phyloP scores from a whole-genome alignment of 208 protist species.

The Tritrichomonas foetus region DNA sequence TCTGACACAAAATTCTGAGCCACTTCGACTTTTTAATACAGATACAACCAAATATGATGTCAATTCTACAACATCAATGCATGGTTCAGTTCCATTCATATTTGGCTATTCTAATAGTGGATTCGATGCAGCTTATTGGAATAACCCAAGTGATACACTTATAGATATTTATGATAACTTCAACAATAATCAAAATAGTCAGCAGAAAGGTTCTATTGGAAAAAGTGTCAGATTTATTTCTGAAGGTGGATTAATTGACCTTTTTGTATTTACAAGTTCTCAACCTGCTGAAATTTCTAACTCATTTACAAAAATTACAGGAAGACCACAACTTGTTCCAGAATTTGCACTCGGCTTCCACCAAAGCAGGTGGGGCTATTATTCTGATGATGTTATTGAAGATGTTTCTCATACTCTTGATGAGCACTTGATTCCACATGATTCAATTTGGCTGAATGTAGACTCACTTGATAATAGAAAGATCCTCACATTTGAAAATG shows the following conservation, averaged over 20 bases:
- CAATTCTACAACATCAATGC: neutral
- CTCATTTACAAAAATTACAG: conserved; percentile 82
- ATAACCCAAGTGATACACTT: neutral
- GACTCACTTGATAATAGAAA: conserved; percentile 92
- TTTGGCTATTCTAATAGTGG: neutral
- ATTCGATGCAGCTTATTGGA: neutral
- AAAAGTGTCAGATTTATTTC: conserved; percentile 82
- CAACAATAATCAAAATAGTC: neutral
- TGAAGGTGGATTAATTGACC: conserved; percentile 81
- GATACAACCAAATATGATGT: neutral
- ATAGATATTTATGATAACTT: neutral
- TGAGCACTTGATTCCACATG: conserved; percentile 54
- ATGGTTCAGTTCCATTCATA: neutral
- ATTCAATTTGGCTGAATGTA: conserved; percentile 98
- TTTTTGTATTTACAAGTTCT: conserved; percentile 85
- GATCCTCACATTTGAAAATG: conserved; percentile 61
- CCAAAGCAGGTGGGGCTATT: conserved; percentile 92
- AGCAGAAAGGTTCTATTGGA: conserved; percentile 57
- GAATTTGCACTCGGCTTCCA: conserved; percentile 91
- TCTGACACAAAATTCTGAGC: conserved; percentile 69
- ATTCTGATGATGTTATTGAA: conserved; percentile 75
- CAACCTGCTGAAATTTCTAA: conserved; percentile 69
- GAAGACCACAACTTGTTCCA: conserved; percentile 79
- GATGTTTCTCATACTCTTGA: conserved; percentile 47
- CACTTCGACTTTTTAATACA: conserved; percentile 49